Base-by-base conservation (phyloP, 306 rosid genomes). In the Argentina anserina region DNA sequence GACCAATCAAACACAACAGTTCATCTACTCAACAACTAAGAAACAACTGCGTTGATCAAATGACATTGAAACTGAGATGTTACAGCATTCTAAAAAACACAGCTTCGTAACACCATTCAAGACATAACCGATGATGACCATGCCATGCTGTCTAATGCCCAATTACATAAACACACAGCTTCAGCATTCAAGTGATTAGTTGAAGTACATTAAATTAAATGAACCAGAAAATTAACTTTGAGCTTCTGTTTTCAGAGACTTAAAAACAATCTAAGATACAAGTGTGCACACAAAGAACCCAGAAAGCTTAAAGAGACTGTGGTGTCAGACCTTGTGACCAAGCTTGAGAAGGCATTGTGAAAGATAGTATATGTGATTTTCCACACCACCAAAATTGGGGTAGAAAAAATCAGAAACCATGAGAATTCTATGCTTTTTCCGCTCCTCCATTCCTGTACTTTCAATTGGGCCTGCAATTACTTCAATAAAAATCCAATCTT, bases 331-430 rank as follows among this genome's bases (percentile, higher is more conserved):
- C 97, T 93, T 90, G 89, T 93, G 98, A 66, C 98, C 93, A 72
- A 93, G 87, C 79, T 89, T 90, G 84, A 90, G 81, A 72, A 93
- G 82, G 77, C 98, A 93, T 42, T 89, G 92, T 4, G 98, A 88
- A 73, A 93, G 93, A 81, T 81, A 89, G 78, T 93, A 93, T 20
- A 90, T 86, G 78, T 93, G 97, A 66, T 81, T 90, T 86, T 93
- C 97, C 34, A 93, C 97, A 14, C 98, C 97, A 55, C 98, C 98
- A 70, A 93, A 90, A 65, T 87, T 93, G 69, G 97, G 98, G 83
- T 90, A 93, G 90, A 93, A 93, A 76, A 90, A 93, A 84, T 93
- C 98, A 4, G 96, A 93, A 70, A 87, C 96, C 98, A 93, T 90
- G 52, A 93, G 52, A 67, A 90, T 84, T 74, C 84, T 83, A 73